Evolutionary conservation across 306 rosid genomes (phyloP).

Genomic region (Casuarina glauca): DNA sequence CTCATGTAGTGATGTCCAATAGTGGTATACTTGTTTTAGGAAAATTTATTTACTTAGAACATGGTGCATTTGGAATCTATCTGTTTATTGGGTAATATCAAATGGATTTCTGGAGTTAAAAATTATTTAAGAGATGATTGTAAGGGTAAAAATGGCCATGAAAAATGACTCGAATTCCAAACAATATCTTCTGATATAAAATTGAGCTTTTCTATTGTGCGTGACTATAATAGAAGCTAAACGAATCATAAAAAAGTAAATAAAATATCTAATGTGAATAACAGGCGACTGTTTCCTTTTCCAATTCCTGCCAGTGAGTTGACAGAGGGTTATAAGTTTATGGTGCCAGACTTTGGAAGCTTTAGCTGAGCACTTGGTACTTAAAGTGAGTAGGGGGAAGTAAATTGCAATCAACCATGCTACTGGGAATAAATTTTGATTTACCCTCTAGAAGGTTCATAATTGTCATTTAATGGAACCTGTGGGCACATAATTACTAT

Average conservation of each 20-base stretch:
- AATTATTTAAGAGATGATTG: neutral
- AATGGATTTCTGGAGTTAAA: neutral
- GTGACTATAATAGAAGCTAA: neutral
- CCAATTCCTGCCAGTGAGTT: neutral
- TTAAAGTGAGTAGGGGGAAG: neutral
- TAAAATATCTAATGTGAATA: neutral
- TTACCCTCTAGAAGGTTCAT: neutral
- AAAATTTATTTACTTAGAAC: neutral
- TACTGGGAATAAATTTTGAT: neutral
- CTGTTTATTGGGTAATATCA: neutral
- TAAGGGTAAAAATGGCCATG: neutral
- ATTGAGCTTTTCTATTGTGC: too few species aligned
- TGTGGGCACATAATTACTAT: neutral
- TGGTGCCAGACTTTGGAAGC: neutral
- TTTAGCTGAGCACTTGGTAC: neutral
- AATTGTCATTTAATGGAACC: neutral
- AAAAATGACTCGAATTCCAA: too few species aligned
- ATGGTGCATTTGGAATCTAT: neutral
- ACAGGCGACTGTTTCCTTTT: neutral
- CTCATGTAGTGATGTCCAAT: neutral
- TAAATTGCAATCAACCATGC: neutral
- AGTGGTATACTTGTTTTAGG: neutral
- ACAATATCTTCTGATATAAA: too few species aligned
- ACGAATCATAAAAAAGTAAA: neutral
- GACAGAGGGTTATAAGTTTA: neutral